A percentile compares a stretch with the other conserved stretches of the same genome.
These are phyloP conservation scores for Cladophialophora immunda DNA, from an alignment of 2,329 filamentous ascomycete genomes.

Conservation along the genomic window DNA sequence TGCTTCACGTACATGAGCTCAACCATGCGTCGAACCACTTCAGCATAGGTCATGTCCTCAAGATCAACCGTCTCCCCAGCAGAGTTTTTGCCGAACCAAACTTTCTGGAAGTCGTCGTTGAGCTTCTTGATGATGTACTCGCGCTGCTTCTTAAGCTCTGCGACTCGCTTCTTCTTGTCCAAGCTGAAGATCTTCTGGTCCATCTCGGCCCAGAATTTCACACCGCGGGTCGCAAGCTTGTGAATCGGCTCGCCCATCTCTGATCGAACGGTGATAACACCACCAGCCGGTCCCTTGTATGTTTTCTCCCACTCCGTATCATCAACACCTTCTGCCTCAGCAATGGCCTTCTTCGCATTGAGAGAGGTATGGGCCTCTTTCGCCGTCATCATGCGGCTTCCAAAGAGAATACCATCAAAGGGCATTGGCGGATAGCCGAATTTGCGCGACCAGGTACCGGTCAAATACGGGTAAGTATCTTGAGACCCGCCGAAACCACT, in stretches of 20 bases:
- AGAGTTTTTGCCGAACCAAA: conserved; percentile 91
- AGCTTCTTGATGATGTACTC: conserved; percentile 94
- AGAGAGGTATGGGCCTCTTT: conserved; percentile 90
- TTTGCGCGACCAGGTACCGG: conserved; percentile 84
- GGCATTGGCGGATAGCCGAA: conserved; percentile 93
- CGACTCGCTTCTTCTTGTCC: conserved; percentile 90
- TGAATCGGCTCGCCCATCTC: conserved; percentile 99
- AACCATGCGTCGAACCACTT: conserved; percentile 86
- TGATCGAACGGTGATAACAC: conserved; percentile 94
- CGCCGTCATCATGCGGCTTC: conserved; percentile 92
- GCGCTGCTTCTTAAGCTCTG: conserved; percentile 86
- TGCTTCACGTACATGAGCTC: conserved; percentile 92
- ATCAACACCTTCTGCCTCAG: conserved; percentile 81
- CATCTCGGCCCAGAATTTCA: conserved; percentile 98
- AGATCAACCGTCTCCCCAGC: conserved; percentile 82
- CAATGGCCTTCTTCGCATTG: conserved; percentile 88
- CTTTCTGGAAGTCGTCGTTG: conserved; percentile 95
- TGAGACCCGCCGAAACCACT: conserved; percentile 91
- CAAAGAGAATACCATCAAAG: conserved; percentile 90
- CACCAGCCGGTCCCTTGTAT: conserved; percentile 89
- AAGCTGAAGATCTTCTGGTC: conserved; percentile 97
- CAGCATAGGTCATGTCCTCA: conserved; percentile 94
- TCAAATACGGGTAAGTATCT: conserved; percentile 92
- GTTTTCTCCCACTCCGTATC: conserved; percentile 90
- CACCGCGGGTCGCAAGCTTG: conserved; percentile 96